Base-by-base conservation (phyloP, 2,329 filamentous ascomycete species). In the Fusarium euwallaceae region DNA sequence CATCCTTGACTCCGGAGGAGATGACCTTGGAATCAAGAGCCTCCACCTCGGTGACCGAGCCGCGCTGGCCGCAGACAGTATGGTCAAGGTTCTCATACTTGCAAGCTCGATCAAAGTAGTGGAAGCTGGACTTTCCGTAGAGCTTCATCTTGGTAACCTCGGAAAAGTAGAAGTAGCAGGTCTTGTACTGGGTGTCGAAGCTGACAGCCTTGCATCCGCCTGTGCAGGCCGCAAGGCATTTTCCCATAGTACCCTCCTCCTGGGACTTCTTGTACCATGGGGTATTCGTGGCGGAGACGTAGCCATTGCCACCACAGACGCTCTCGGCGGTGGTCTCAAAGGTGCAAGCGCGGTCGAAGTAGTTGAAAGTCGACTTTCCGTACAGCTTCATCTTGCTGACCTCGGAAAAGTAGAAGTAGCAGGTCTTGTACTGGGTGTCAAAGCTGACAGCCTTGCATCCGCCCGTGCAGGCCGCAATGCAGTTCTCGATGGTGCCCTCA, bases 41-140 rank as follows among this genome's bases (percentile, higher is more conserved):
- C 53, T 58, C 53, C n/a, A 20, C 32, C 12, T 12, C 29, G 27
- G 51, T 32, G 53, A 11, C 53, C 29, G 53, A 37, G n/a, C 53
- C 53, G 29, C 29, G 53, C 29, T 58, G 53, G n/a, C 53, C 53
- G 34, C 53, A 58, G 53, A 58, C 53, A n/a, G 53, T 58, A 20
- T 58, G 32, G 29, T 32, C 53, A 58, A 34, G 9, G 53, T 58
- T 58, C 53, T 58, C 53, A 10, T 16, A 58, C 17, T 22, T 22
- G 34, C 53, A 58, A 20, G 53, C 32, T 22, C 53, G 53, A n/a
- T 58, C 53, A 58, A 58, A 58, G 53, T 58, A 58, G 53, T 58
- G 53, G 53, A 58, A 58, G 32, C 53, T 58, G 20, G 53, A 58
- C 29, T 58, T 58, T 34, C 53, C 53, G 20, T 58, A 58, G n/a